Conservation (phyloP, 2,329 filamentous ascomycete species). For the Pleurostoma richardsiae region DNA sequence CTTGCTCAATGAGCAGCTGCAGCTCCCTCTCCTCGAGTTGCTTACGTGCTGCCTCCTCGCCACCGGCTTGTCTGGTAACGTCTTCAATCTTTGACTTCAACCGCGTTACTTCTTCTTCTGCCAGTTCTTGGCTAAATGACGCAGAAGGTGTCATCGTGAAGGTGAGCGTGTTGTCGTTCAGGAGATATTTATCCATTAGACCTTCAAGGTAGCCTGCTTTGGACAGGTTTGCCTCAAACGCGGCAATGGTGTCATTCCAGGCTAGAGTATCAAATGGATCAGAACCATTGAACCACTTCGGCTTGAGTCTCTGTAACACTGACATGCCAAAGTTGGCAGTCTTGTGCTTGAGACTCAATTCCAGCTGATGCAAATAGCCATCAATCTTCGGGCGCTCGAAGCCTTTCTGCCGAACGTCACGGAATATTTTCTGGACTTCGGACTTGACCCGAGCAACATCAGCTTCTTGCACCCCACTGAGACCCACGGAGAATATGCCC, state of each 20-base stretch:
- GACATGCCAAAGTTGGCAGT: conserved; percentile 92
- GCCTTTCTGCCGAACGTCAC: conserved; percentile 65
- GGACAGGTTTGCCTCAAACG: conserved; percentile 73
- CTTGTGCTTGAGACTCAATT: conserved; percentile 92
- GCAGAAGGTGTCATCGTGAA: conserved; percentile 92
- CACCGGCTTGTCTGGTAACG: conserved; percentile 62
- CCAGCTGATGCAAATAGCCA: conserved; percentile 87
- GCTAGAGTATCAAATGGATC: conserved; percentile 88
- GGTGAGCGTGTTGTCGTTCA: conserved; percentile 80
- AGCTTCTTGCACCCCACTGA: conserved; percentile 81
- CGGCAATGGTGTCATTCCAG: conserved; percentile 83
- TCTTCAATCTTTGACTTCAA: conserved; percentile 70
- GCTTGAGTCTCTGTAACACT: conserved; percentile 81
- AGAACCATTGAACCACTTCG: conserved; percentile 91
- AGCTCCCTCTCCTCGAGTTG: conserved; percentile 74
- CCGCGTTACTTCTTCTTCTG: conserved; percentile 69
- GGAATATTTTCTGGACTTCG: conserved; percentile 67
- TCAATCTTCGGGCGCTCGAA: conserved; percentile 90
- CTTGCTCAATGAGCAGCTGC: conserved; percentile 75
- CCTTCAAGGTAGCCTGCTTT: conserved; percentile 77
- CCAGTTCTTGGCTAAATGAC: conserved; percentile 68
- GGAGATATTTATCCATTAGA: conserved; percentile 81
- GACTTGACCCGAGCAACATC: conserved; percentile 74
- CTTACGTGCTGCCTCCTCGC: conserved; percentile 64
- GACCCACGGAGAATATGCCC: conserved; percentile 83